These are phyloP conservation scores for Senna tora DNA, from an alignment of 306 rosid genomes.

Conservation along the genomic window DNA sequence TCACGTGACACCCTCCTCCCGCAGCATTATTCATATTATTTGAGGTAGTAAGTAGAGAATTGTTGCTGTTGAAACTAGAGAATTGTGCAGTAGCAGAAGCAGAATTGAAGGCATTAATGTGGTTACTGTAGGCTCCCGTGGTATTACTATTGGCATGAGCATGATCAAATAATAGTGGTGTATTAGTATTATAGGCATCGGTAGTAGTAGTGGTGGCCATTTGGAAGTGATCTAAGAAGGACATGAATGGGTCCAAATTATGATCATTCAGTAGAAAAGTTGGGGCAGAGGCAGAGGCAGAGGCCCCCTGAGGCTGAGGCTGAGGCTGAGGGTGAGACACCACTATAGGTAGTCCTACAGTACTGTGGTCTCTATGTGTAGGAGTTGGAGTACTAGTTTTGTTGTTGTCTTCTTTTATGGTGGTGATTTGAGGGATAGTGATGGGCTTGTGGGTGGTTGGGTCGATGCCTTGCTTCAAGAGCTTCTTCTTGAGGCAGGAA, in stretches of 20 bases:
- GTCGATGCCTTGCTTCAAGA: conserved; percentile 92
- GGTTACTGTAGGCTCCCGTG: neutral
- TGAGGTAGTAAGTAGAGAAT: too few relatives aligned
- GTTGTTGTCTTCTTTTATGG: conserved; percentile 40
- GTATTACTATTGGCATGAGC: too few relatives aligned
- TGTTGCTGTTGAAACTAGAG: neutral
- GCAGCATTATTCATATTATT: too few relatives aligned
- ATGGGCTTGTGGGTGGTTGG: conserved; percentile 86
- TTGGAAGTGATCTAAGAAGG: conserved; percentile 1
- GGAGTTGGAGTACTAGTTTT: neutral
- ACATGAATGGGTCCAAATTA: neutral
- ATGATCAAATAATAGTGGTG: too few relatives aligned
- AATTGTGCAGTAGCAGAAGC: neutral
- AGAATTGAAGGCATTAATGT: neutral
- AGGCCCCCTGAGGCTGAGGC: neutral
- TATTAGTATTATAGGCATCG: too few relatives aligned
- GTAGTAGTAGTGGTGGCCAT: neutral
- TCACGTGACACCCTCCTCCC: conserved; percentile 39
- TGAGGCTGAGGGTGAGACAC: too few relatives aligned
- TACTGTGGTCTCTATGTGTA: conserved; percentile 19
- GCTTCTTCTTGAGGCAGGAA: conserved; percentile 89
- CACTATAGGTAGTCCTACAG: too few relatives aligned
- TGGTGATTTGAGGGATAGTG: conserved; percentile 27
- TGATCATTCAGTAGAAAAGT: neutral
- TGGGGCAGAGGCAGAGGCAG: neutral